Evolutionary conservation across 768 basidiomycete genomes (phyloP), one percentile per base, ranked within the genome.

Genomic region (Psilocybe subaeruginosa): DNA sequence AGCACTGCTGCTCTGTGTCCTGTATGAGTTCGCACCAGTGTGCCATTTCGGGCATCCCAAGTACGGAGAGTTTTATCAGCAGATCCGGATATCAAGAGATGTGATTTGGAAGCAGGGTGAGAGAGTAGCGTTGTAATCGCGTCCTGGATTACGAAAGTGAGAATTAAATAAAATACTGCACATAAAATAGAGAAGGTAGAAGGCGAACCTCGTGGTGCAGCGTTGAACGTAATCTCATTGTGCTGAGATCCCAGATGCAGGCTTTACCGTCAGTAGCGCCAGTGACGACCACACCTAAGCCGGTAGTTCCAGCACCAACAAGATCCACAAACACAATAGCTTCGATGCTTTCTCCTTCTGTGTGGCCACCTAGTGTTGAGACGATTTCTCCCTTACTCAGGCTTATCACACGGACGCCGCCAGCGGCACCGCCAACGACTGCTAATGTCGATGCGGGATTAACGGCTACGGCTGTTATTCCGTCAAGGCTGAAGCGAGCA

Each of bases 191-290:
- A 47, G 56, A 45, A 52, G 37, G 51, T 35, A 47, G 55, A 51
- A 45, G 14, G 78, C 85, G 54, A 63, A 96, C 96, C 73, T 88
- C 79, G 69, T 99, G 96, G 63, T 89, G 80, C 5, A 97, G 77
- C 12, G 92, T 95, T 16, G 89, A 83, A 58, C 97, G 84, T 54
- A 95, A 72, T 63, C 91, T 83, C 82, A 93, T 93, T 27, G 93
- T 96, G 53, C 83, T 83, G 46, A 96, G 81, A 76, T 99, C 97
- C 95, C 97, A 99, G 35, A 98, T 88, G 67, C 92, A 94, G 16
- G 88, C 91, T 71, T 94, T 96, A 0, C 95, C 95, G 70, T 99
- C 97, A 3, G 97, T 98, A 4, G 86, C 95, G 9, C 92, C 96
- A 2, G 92, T 94, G 0, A 93, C 86, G 9, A 89, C 88, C 17